These are phyloP conservation scores for Pestalotiopsis sp. DNA, from an alignment of 2,329 filamentous ascomycete genomes.

Conservation along the genomic window DNA sequence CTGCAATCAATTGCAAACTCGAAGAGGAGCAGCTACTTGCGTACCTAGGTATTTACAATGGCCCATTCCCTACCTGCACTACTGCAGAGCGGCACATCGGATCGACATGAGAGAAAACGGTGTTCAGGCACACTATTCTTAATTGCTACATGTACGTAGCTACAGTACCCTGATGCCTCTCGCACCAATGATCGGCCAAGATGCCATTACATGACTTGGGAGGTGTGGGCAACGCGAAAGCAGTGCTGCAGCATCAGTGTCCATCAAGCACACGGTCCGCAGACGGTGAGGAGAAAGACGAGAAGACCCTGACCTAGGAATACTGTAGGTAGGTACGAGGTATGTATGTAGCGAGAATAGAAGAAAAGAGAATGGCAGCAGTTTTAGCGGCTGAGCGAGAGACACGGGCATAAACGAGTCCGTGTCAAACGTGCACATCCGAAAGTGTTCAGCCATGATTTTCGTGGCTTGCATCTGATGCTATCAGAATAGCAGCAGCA, in stretches of 20 bases:
- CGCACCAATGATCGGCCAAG: too few species aligned
- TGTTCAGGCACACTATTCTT: not conserved
- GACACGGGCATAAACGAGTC: not conserved
- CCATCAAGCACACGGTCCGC: too few species aligned
- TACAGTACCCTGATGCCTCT: too few species aligned
- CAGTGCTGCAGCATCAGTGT: too few species aligned
- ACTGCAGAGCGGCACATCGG: not conserved
- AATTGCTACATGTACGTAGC: not conserved
- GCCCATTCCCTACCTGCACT: not conserved
- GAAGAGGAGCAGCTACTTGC: not conserved
- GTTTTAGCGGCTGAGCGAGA: not conserved
- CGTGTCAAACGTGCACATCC: not conserved
- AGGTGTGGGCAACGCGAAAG: too few species aligned
- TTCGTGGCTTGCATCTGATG: not conserved
- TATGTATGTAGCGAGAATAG: too few species aligned
- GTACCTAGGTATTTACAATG: not conserved
- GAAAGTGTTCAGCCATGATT: not conserved
- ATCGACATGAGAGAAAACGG: not conserved
- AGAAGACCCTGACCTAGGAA: too few species aligned
- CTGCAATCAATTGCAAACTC: too few species aligned
- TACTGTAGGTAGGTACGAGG: too few species aligned
- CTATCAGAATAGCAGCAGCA: not conserved
- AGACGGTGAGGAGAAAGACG: too few species aligned
- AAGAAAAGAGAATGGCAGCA: too few species aligned
- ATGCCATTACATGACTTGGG: too few species aligned